A percentile compares a stretch with the other conserved stretches of the same genome.
Conservation (phyloP, 2,329 filamentous ascomycete species). For the Fusarium keratoplasticum region DNA sequence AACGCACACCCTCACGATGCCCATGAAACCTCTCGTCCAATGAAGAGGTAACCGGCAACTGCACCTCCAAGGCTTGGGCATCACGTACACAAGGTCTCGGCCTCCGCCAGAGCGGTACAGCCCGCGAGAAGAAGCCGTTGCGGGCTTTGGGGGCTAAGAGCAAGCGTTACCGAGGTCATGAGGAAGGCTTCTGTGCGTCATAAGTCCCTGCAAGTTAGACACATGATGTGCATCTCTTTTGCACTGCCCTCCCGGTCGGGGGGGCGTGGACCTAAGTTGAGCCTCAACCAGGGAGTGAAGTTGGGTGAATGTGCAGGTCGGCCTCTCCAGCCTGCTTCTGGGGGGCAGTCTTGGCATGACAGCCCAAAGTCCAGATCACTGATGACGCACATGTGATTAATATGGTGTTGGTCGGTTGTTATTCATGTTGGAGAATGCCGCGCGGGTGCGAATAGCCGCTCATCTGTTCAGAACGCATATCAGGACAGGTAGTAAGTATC, state of each 20-base stretch:
- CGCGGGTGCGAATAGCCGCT: background rate
- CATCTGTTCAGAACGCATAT: background rate
- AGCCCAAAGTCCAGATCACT: background rate
- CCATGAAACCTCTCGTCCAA: background rate
- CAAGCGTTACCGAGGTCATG: background rate
- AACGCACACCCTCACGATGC: background rate
- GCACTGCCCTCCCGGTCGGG: background rate
- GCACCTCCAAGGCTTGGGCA: background rate
- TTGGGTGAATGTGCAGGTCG: background rate
- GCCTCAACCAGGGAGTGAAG: background rate
- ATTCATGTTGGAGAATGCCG: background rate
- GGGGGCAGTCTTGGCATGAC: background rate
- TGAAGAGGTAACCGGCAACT: background rate
- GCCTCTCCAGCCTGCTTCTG: background rate
- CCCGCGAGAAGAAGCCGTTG: background rate
- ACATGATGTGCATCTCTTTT: background rate
- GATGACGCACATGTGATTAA: background rate
- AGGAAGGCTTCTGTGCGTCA: background rate
- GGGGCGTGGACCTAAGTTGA: background rate
- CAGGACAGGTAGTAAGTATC: background rate
- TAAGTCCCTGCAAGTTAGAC: background rate
- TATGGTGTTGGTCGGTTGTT: background rate
- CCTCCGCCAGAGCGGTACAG: background rate
- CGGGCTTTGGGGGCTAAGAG: background rate
- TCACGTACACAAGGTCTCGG: background rate